Evolutionary conservation across 371 early-diverging fungal genomes (phyloP).

Genomic region (Mortierella sp.): DNA sequence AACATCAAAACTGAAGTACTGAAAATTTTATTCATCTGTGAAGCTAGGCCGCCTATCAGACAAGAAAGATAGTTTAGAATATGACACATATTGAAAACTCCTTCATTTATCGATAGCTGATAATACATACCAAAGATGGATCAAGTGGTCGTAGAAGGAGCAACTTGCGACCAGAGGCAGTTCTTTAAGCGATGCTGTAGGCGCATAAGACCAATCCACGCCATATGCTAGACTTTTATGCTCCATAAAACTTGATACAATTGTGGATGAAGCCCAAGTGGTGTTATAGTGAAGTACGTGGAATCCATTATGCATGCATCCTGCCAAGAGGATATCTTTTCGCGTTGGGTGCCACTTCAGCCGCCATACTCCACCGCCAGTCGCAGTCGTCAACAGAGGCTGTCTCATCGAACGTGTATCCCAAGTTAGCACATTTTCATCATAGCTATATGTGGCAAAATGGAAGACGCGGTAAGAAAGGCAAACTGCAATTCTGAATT

Average conservation of each 20-base stretch:
- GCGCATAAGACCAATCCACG: slow-evolving; percentile 85
- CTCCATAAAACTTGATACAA: slow-evolving; percentile 67
- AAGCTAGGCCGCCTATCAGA: too few species aligned
- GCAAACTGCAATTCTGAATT: neutral
- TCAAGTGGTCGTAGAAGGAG: slow-evolving; percentile 93
- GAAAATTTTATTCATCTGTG: too few species aligned
- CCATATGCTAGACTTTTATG: slow-evolving; percentile 93
- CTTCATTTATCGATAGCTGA: too few species aligned
- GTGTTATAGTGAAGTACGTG: slow-evolving; percentile 63
- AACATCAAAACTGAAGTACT: too few species aligned
- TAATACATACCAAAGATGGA: slow-evolving; percentile 82
- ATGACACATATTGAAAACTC: neutral
- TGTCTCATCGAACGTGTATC: slow-evolving; percentile 84
- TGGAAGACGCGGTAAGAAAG: neutral
- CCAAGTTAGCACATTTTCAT: slow-evolving; percentile 89
- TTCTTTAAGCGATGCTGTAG: neutral
- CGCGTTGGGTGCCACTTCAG: slow-evolving; percentile 92
- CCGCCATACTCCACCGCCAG: slow-evolving; percentile 95
- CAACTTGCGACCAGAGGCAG: slow-evolving; percentile 82
- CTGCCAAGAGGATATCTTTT: slow-evolving; percentile 76
- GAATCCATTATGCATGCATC: slow-evolving; percentile 91
- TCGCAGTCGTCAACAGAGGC: slow-evolving; percentile 76
- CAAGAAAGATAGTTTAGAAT: too few species aligned
- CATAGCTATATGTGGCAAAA: slow-evolving; percentile 68
- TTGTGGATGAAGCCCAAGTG: slow-evolving; percentile 12